These are phyloP conservation scores for Glycyrrhiza uralensis DNA, from an alignment of 306 rosid species.

Conservation along the genomic window DNA sequence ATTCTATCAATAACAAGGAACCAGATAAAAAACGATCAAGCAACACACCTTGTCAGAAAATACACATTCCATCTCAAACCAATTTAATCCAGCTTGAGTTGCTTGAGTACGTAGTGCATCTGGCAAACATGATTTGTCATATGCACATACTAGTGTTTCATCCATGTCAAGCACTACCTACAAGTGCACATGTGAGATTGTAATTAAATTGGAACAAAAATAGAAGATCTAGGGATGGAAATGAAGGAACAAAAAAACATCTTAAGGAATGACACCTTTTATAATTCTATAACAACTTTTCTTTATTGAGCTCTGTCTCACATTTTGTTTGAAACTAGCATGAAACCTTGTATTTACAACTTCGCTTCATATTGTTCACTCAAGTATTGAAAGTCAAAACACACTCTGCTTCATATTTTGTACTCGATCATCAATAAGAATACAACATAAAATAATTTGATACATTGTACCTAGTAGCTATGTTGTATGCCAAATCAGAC, in stretches of 20 bases:
- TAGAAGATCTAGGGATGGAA: background rate
- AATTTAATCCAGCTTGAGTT: slow-evolving; percentile 74
- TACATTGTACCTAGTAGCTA: background rate
- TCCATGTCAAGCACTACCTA: slow-evolving; percentile 96
- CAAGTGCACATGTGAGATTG: slow-evolving; percentile 30
- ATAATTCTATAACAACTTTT: background rate
- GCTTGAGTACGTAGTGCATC: slow-evolving; percentile 52
- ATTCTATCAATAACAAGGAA: slow-evolving; percentile 11
- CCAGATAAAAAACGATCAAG: slow-evolving; percentile 4
- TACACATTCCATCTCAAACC: slow-evolving; percentile 81
- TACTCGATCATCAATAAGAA: background rate
- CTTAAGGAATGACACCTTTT: background rate
- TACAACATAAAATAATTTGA: background rate
- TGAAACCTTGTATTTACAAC: background rate
- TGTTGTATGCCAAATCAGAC: background rate
- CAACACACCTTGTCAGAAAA: slow-evolving; percentile 60
- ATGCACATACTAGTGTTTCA: slow-evolving; percentile 83
- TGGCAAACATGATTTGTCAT: slow-evolving; percentile 73
- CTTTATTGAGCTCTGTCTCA: background rate
- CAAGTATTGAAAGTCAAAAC: background rate
- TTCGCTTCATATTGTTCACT: background rate
- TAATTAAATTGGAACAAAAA: background rate
- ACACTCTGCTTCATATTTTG: background rate
- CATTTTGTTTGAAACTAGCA: background rate
- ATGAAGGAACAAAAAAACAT: slow-evolving; percentile 1